These are phyloP conservation scores for Cercospora zeae-maydis DNA, from an alignment of 2,329 filamentous ascomycete species.

Conservation along the genomic window DNA sequence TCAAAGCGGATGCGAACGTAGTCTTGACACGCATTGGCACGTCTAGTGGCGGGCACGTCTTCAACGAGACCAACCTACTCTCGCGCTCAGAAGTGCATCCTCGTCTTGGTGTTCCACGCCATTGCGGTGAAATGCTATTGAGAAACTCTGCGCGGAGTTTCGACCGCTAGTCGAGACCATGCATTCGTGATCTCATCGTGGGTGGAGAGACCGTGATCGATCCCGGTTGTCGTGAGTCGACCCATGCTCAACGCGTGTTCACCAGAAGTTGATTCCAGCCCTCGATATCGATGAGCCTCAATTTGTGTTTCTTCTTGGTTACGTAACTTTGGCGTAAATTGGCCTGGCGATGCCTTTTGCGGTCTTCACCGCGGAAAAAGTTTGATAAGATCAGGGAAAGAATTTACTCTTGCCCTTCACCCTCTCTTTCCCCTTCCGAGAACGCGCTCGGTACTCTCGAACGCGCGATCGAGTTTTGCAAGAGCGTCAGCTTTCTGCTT, in stretches of 20 bases:
- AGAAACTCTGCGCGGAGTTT: not conserved
- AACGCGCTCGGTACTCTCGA: slow-evolving; percentile 32
- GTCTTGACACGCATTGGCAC: not conserved
- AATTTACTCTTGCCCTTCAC: not conserved
- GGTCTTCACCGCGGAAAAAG: not conserved
- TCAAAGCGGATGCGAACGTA: not conserved
- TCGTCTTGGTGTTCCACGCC: not conserved
- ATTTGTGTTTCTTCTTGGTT: not conserved
- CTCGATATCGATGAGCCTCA: not conserved
- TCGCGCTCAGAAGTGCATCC: not conserved
- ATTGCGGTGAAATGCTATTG: not conserved
- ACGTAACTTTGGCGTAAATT: not conserved
- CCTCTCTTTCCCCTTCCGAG: slow-evolving; percentile 20
- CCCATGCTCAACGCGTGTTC: not conserved
- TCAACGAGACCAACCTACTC: not conserved
- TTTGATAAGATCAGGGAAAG: not conserved
- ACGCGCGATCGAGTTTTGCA: slow-evolving; percentile 44
- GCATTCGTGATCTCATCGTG: not conserved
- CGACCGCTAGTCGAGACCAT: not conserved
- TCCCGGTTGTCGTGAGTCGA: not conserved
- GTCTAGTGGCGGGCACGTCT: not conserved
- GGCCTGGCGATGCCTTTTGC: not conserved
- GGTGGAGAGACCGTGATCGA: not conserved
- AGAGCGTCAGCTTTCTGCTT: slow-evolving; percentile 45
- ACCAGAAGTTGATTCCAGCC: not conserved